These are phyloP conservation scores for Colletotrichum higginsianum DNA, from an alignment of 2,329 filamentous ascomycete genomes.

Conservation along the genomic window DNA sequence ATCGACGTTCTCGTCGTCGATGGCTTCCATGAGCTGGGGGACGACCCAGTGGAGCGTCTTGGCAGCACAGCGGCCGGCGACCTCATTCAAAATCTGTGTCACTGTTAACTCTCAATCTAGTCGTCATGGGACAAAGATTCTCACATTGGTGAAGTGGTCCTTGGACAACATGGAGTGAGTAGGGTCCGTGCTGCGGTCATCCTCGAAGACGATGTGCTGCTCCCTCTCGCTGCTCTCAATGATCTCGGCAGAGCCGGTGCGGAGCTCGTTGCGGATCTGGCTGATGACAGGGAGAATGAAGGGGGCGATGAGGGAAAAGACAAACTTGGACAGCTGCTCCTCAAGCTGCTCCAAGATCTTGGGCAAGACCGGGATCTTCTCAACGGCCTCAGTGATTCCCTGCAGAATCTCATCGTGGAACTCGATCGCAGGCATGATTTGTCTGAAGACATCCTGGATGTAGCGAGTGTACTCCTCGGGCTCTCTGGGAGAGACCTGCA, in stretches of 20 bases:
- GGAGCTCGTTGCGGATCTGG: constrained; percentile 89
- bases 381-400: constrained; percentile 81
- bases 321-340: constrained; percentile 89
- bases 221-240: constrained; percentile 87
- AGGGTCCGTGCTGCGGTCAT: constrained; percentile 83
- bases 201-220: constrained; percentile 88
- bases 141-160: constrained; percentile 90
- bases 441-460: constrained; percentile 78
- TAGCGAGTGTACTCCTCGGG: constrained; percentile 89
- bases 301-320: constrained; percentile 92
- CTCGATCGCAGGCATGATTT: constrained; percentile 91
- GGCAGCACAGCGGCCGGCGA: constrained; percentile 86
- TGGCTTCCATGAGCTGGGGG: constrained; percentile 88
- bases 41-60: constrained; percentile 87
- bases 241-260: constrained; percentile 87
- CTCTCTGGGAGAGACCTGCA: constrained; percentile 81
- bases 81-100: constrained; percentile 82
- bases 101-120: constrained; percentile 22
- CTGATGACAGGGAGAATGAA: constrained; percentile 88
- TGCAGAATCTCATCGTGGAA: constrained; percentile 93
- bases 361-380: constrained; percentile 87
- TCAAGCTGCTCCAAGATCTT: constrained; percentile 89
- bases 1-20: constrained; percentile 83
- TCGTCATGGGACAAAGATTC: constrained; percentile 41
- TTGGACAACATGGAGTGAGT: constrained; percentile 98